phyloP scores from a whole-genome alignment of 108 stramenopile genomes.

The Cylindrotheca fusiformis region DNA sequence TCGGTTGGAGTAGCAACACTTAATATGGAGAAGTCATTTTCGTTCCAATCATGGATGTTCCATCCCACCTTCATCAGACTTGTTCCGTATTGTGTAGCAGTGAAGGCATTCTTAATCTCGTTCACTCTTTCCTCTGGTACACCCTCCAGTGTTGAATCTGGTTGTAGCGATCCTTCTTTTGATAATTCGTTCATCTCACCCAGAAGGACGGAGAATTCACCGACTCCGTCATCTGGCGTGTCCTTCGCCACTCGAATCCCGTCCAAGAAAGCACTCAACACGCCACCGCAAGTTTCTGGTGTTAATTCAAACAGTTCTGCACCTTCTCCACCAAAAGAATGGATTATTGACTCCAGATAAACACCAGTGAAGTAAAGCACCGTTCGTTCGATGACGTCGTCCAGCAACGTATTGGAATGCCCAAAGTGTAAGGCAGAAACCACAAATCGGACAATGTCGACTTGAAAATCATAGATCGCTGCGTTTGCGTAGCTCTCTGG shows the following conservation, averaged over 20 bases:
- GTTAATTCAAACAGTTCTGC: conserved; percentile 45
- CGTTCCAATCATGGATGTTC: conserved; percentile 48
- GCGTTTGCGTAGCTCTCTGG: conserved; percentile 68
- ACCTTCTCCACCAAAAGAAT: conserved; percentile 49
- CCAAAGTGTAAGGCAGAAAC: conserved; percentile 39
- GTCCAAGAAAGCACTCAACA: conserved; percentile 37
- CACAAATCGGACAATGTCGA: conserved; percentile 55
- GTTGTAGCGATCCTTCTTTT: neutral
- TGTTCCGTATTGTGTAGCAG: conserved; percentile 47
- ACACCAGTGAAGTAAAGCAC: conserved; percentile 41
- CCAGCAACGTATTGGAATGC: neutral
- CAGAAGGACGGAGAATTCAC: neutral
- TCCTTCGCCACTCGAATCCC: conserved; percentile 11
- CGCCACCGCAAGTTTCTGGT: conserved; percentile 36
- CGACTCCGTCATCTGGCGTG: neutral
- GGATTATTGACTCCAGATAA: conserved; percentile 42
- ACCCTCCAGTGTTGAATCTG: neutral
- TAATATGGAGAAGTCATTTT: conserved; percentile 37
- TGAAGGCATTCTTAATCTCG: conserved; percentile 40
- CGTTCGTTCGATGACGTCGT: conserved; percentile 2
- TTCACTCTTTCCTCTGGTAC: conserved; percentile 34
- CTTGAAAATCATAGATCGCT: conserved; percentile 60
- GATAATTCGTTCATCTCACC: neutral
- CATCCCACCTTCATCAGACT: conserved; percentile 68
- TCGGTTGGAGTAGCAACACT: neutral